Conservation (phyloP, 257 asterid species). For the Solanum neorickii region DNA sequence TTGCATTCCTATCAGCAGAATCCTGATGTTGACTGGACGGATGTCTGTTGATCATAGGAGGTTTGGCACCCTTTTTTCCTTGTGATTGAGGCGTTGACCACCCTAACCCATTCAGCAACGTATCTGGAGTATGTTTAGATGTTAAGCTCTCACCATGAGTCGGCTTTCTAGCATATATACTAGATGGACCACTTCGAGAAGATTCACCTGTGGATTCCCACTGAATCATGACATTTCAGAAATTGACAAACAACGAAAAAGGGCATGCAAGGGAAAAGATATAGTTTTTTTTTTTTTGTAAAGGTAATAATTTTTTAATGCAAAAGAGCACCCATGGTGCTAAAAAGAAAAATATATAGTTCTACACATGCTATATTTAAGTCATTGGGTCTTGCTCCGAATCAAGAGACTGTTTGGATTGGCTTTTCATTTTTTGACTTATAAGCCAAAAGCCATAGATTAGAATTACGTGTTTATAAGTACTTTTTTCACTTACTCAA, state of each 20-base stretch:
- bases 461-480: not conserved
- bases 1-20: conserved; percentile 28
- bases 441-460: not conserved
- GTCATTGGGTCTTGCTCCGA: not conserved
- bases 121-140: conserved; percentile 47
- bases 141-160: conserved; percentile 36
- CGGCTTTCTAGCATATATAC: conserved; percentile 31
- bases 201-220: conserved; percentile 72
- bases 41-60: conserved; percentile 19
- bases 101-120: conserved; percentile 66
- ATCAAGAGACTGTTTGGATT: not conserved
- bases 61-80: conserved; percentile 42
- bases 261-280: not conserved
- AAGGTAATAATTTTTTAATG: not conserved
- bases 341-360: not conserved
- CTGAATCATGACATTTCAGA: conserved; percentile 43
- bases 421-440: not conserved
- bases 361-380: not conserved
- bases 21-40: conserved; percentile 31
- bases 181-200: conserved; percentile 42
- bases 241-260: conserved; percentile 8
- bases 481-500: not conserved
- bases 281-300: not conserved
- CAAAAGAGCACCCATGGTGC: conserved; percentile 3
- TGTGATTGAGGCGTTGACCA: conserved; percentile 86